A percentile compares a stretch with the other conserved stretches of the same genome.
Conservation (phyloP, 106 monocot species). For the Narthecium ossifragum region DNA sequence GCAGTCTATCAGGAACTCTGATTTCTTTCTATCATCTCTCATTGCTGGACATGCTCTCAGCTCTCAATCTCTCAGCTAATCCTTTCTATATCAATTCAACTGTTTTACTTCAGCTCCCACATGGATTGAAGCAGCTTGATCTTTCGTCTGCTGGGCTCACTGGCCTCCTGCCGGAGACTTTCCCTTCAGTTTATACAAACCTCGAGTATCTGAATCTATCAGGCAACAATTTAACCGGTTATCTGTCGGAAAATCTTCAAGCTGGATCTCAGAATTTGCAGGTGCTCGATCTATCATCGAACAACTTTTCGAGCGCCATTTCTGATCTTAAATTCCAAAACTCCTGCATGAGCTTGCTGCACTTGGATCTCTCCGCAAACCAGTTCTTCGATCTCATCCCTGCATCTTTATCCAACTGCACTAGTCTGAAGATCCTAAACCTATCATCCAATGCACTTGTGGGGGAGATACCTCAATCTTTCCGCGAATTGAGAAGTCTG, state of each 20-base stretch:
- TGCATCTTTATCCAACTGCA: constrained; percentile 42
- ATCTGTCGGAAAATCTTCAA: constrained; percentile 32
- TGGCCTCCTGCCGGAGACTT: constrained; percentile 33
- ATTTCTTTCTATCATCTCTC: constrained; percentile 35
- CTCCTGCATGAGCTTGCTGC: constrained; percentile 35
- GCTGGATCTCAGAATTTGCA: constrained; percentile 29
- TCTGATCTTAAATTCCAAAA: constrained; percentile 21
- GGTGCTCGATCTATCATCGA: constrained; percentile 60
- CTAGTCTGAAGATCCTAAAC: constrained; percentile 41
- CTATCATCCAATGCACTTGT: constrained; percentile 61
- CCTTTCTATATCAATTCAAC: constrained; percentile 33
- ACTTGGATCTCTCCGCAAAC: constrained; percentile 61
- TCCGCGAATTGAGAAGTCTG: constrained; percentile 32
- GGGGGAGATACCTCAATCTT: constrained; percentile 42
- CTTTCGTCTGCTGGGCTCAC: constrained; percentile 41
- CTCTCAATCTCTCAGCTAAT: constrained; percentile 66
- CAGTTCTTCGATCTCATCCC: constrained; percentile 35
- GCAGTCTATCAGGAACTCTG: constrained; percentile 39
- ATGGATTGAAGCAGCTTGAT: constrained; percentile 35
- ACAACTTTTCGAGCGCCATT: constrained; percentile 52
- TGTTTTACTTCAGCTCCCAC: constrained; percentile 42
- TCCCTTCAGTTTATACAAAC: constrained; percentile 29
- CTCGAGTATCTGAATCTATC: constrained; percentile 42
- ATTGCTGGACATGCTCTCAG: constrained; percentile 33
- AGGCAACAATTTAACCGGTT: constrained; percentile 56